These are phyloP conservation scores for Fusarium sp. DNA, from an alignment of 2,329 filamentous ascomycete genomes.

Conservation along the genomic window DNA sequence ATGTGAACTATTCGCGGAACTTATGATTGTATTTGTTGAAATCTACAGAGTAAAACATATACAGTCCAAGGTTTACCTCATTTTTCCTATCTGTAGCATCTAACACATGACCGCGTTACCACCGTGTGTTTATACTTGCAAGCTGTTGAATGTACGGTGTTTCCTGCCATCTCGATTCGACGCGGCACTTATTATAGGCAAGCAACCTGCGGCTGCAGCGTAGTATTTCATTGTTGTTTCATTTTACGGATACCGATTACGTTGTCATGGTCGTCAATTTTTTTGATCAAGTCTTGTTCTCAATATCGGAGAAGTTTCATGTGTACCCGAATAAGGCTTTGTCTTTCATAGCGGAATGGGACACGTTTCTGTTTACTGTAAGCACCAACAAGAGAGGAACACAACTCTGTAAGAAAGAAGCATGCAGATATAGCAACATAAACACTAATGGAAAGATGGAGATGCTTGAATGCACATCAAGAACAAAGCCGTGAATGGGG, in stretches of 20 bases:
- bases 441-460: not conserved
- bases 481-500: not conserved
- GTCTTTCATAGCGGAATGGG: not conserved
- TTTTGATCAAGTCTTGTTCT: not conserved
- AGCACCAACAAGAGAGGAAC: not conserved
- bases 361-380: not conserved
- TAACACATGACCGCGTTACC: not conserved
- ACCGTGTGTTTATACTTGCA: not conserved
- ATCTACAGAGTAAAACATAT: not conserved
- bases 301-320: not conserved
- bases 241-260: not conserved
- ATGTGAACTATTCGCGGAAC: not conserved
- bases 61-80: fast-evolving
- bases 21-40: not conserved
- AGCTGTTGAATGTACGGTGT: not conserved
- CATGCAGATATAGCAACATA: not conserved
- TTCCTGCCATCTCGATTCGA: not conserved
- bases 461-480: not conserved
- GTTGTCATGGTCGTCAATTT: not conserved
- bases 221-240: not conserved
- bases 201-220: not conserved
- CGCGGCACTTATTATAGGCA: not conserved
- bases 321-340: not conserved
- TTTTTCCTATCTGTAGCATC: not conserved
- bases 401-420: no score